phyloP scores from a whole-genome alignment of 148 eudicot genomes.

The Nepenthes mirabilis region DNA sequence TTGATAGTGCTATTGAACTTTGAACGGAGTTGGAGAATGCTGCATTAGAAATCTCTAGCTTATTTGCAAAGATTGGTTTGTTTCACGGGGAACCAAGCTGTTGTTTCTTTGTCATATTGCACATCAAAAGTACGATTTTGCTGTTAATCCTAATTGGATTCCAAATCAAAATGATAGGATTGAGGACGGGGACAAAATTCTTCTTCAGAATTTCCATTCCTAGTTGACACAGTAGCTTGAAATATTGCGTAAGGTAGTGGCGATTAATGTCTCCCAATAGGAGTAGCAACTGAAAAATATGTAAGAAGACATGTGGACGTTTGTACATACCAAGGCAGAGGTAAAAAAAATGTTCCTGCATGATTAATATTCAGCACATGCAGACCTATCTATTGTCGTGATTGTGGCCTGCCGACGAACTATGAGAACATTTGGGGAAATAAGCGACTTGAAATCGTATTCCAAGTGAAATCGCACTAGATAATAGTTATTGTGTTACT shows the following conservation, averaged over 20 bases:
- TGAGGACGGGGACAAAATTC: slow-evolving; percentile 77
- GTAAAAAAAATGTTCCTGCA: slow-evolving; percentile 16
- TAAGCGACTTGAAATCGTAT: slow-evolving; percentile 13
- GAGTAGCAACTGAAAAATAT: slow-evolving; percentile 77
- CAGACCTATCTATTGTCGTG: slow-evolving; percentile 6
- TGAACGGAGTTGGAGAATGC: slow-evolving; percentile 88
- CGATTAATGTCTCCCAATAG: slow-evolving; percentile 78
- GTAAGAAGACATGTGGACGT: slow-evolving; percentile 96
- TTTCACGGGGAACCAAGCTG: slow-evolving; percentile 3
- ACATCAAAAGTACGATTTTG: neutral
- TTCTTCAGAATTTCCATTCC: slow-evolving; percentile 68
- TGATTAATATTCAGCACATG: neutral
- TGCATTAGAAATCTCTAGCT: slow-evolving; percentile 77
- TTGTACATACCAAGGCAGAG: slow-evolving; percentile 91
- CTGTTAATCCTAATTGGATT: slow-evolving; percentile 9
- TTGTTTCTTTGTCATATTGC: neutral
- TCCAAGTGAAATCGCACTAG: neutral
- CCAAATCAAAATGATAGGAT: slow-evolving; percentile 92
- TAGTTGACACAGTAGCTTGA: slow-evolving; percentile 81
- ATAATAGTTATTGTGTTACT: neutral
- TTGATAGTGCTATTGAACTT: slow-evolving; percentile 86
- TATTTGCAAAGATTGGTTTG: slow-evolving; percentile 88
- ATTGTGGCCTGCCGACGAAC: slow-evolving; percentile 74
- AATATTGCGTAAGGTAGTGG: slow-evolving; percentile 70
- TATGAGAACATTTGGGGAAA: slow-evolving; percentile 54